Base-by-base conservation (phyloP, 169 alveolate genomes). In the Eimeria acervulina region DNA sequence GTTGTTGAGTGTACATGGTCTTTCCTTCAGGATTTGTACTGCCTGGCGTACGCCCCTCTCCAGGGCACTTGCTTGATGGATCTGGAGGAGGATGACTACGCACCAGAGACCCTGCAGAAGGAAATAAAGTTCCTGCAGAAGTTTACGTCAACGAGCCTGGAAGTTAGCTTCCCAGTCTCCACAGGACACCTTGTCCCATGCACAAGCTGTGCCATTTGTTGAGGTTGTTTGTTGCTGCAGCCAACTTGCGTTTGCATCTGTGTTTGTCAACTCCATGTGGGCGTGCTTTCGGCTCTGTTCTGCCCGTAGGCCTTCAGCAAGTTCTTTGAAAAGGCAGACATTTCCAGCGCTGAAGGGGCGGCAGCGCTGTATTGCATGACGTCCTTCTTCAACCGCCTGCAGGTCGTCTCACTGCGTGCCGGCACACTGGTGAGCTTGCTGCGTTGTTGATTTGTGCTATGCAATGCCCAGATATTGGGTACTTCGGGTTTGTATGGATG, bases 311-410 rank as follows among this genome's bases (percentile, higher is more conserved):
- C 38, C 0, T 93, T 80, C 89, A 68, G 74, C 89, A 93, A 81
- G 74, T 93, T 70, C 59, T 93, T 93, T 63, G 93, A 83, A 33
- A 68, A 52, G 38, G 93, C 66, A 17, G 88, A 93, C 13, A 55
- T 85, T 42, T 51, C 93, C 23, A 85, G 80, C 52, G 47, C 93
- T 59, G 93, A 85, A 44, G 93, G 93, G 28, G 80, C 93, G 36
- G 93, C 93, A 0, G 93, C 80, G 36, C 93, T 93, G 17, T 80
- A 80, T 42, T 93, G 96, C 93, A 72, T 93, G 81, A 83, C 96
- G n/a, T 87, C 92, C n/a, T 93, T 93, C 88, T 93, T 87, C 93
- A 83, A 80, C 63, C 96, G 96, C 47, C 19, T 93, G 63, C 96
- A 93, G 44, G 70, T 59, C 72, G 81, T 93, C 33, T 83, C 88